Percentiles rank a stretch among this genome's conserved stretches.
Evolutionary conservation across 1,139 yeast species (phyloP).

Genomic region (Taphrina pruni): DNA sequence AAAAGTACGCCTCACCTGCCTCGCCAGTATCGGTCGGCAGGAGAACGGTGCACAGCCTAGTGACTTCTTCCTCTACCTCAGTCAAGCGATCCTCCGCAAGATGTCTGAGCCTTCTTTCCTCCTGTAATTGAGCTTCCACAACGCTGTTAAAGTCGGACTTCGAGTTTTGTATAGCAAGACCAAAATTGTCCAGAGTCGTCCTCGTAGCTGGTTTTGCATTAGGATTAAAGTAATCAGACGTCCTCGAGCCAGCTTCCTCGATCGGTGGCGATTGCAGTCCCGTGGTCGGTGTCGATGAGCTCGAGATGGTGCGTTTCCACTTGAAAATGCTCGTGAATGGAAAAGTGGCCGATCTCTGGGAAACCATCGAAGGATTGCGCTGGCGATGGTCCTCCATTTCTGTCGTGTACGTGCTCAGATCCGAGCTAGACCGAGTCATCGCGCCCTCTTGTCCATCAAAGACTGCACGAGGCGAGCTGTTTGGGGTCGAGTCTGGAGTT

Average conservation of each 20-base stretch:
- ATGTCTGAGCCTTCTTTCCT: slow-evolving; percentile 32
- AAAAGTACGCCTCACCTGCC: slow-evolving; percentile 36
- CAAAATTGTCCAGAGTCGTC: slow-evolving; percentile 14
- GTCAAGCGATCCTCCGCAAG: slow-evolving; percentile 34
- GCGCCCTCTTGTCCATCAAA: background rate
- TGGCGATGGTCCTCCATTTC: background rate
- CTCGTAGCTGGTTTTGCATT: background rate
- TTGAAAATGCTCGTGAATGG: slow-evolving; percentile 26
- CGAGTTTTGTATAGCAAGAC: slow-evolving; percentile 7
- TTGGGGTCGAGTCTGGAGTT: slow-evolving; percentile 23
- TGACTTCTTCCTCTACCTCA: slow-evolving; percentile 33
- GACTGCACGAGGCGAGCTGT: background rate
- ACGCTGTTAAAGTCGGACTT: slow-evolving; percentile 8
- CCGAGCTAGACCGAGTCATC: slow-evolving; percentile 34
- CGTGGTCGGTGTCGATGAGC: slow-evolving; percentile 6
- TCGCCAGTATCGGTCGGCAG: slow-evolving; percentile 37
- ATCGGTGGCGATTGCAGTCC: slow-evolving; percentile 23
- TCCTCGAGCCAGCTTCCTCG: slow-evolving; percentile 10
- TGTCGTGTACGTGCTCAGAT: slow-evolving; percentile 23
- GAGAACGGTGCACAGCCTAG: slow-evolving; percentile 26
- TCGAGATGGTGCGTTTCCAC: slow-evolving; percentile 22
- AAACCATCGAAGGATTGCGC: slow-evolving; percentile 7
- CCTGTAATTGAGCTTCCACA: slow-evolving; percentile 25
- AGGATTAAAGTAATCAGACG: slow-evolving; percentile 8
- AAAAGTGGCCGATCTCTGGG: slow-evolving; percentile 7